These are phyloP conservation scores for Chondrus crispus DNA, from an alignment of 23 red algal species.

Conservation along the genomic window DNA sequence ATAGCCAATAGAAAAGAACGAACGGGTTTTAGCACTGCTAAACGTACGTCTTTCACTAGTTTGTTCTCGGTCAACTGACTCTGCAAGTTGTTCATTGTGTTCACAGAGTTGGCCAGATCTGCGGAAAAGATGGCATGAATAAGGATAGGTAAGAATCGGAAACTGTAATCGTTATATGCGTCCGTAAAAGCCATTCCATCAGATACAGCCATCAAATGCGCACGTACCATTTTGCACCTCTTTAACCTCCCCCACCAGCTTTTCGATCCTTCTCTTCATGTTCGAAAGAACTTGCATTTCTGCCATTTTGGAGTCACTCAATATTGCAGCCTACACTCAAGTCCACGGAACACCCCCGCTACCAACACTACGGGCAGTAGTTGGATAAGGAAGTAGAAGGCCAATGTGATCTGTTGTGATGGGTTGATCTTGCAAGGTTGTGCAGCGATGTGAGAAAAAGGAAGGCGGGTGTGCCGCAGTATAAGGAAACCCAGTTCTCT, in stretches of 20 bases:
- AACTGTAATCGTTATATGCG: too few relatives aligned
- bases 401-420: too few relatives aligned
- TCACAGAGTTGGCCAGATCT: slow-evolving; percentile 31
- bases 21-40: not conserved
- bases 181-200: too few relatives aligned
- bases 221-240: slow-evolving; percentile 42
- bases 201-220: too few relatives aligned
- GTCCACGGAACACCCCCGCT: too few relatives aligned
- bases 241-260: slow-evolving; percentile 41
- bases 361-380: too few relatives aligned
- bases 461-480: too few relatives aligned
- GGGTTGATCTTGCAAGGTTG: too few relatives aligned
- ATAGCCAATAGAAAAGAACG: not conserved
- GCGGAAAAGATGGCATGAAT: not conserved
- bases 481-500: too few relatives aligned
- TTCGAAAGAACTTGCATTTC: slow-evolving; percentile 51
- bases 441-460: too few relatives aligned
- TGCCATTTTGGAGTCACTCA: slow-evolving; percentile 22
- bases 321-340: too few relatives aligned
- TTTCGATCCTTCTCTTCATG: slow-evolving; percentile 65
- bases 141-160: not conserved
- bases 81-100: slow-evolving; percentile 37
- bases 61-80: slow-evolving; percentile 67
- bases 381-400: too few relatives aligned
- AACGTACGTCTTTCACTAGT: slow-evolving; percentile 61